Conservation (phyloP, 352 stramenopile genomes). For the Pythium insidiosum region DNA sequence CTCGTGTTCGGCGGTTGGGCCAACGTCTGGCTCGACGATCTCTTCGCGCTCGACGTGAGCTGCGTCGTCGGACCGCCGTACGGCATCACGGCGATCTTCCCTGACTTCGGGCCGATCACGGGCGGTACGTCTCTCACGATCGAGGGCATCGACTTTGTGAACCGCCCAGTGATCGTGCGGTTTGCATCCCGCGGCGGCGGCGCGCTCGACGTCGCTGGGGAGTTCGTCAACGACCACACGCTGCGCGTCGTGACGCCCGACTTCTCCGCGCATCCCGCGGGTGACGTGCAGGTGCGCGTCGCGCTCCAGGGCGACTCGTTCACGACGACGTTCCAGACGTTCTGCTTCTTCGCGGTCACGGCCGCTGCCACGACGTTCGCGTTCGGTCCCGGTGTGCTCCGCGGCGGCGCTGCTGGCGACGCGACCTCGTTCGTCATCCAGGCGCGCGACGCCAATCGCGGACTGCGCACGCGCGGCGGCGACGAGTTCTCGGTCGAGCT, state of each 20-base stretch:
- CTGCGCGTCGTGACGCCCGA: slow-evolving; percentile 86
- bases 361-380: slow-evolving; percentile 83
- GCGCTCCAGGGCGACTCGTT: slow-evolving; percentile 90
- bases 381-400: slow-evolving; percentile 90
- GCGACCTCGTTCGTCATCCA: slow-evolving; percentile 81
- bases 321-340: slow-evolving; percentile 91
- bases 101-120: slow-evolving; percentile 89
- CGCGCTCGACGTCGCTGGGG: slow-evolving; percentile 82
- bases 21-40: slow-evolving; percentile 90
- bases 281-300: slow-evolving; percentile 86
- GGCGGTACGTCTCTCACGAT: slow-evolving; percentile 84
- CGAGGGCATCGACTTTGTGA: slow-evolving; percentile 90
- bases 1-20: slow-evolving; percentile 95
- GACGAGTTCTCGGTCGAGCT: slow-evolving; percentile 89
- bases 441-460: slow-evolving; percentile 67
- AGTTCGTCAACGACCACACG: slow-evolving; percentile 86
- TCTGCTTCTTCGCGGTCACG: slow-evolving; percentile 92
- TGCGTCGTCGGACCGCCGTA: slow-evolving; percentile 95
- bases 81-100: slow-evolving; percentile 87
- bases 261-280: slow-evolving; percentile 84
- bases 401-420: slow-evolving; percentile 66
- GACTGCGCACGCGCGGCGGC: slow-evolving; percentile 85
- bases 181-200: slow-evolving; percentile 91
- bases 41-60: slow-evolving; percentile 90
- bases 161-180: slow-evolving; percentile 68